phyloP scores from a whole-genome alignment of 805 yeast genomes.

The Saccharomycopsis oosterbeekiorum region DNA sequence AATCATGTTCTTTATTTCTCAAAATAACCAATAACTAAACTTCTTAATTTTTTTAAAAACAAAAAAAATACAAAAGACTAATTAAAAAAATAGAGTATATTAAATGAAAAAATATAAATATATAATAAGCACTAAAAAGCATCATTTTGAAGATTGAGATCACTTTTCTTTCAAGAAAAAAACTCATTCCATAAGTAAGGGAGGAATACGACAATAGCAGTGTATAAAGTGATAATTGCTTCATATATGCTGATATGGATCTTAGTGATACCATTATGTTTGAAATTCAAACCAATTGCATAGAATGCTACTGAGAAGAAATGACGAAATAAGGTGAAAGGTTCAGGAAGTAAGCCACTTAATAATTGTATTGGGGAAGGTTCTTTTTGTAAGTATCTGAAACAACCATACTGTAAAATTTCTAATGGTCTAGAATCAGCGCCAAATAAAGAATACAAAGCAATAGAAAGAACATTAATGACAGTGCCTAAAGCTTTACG shows the following conservation, averaged over 20 bases:
- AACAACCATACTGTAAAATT: constrained; percentile 80
- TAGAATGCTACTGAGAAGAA: constrained; percentile 88
- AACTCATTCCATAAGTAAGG: constrained; percentile 61
- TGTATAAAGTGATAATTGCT: constrained; percentile 53
- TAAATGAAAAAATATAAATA: neutral
- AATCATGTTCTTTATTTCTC: too few species aligned
- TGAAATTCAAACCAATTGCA: constrained; percentile 60
- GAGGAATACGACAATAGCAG: constrained; percentile 70
- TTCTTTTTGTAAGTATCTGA: constrained; percentile 71
- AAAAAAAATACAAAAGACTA: too few species aligned
- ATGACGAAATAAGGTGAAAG: constrained; percentile 67
- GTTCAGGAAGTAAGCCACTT: constrained; percentile 72
- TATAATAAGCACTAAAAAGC: neutral
- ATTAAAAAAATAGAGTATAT: neutral
- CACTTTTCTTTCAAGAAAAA: constrained; percentile 20
- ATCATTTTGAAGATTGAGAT: too few species aligned
- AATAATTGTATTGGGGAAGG: constrained; percentile 73
- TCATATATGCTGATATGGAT: constrained; percentile 66
- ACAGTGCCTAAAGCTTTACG: constrained; percentile 77
- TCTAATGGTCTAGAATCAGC: constrained; percentile 62
- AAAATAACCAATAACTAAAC: too few species aligned
- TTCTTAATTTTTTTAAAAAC: too few species aligned
- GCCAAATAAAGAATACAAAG: constrained; percentile 81
- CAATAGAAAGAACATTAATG: constrained; percentile 81
- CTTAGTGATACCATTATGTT: constrained; percentile 51